Conservation (phyloP, 176 grass and related monocot genomes). For the Eragrostis nindensis region DNA sequence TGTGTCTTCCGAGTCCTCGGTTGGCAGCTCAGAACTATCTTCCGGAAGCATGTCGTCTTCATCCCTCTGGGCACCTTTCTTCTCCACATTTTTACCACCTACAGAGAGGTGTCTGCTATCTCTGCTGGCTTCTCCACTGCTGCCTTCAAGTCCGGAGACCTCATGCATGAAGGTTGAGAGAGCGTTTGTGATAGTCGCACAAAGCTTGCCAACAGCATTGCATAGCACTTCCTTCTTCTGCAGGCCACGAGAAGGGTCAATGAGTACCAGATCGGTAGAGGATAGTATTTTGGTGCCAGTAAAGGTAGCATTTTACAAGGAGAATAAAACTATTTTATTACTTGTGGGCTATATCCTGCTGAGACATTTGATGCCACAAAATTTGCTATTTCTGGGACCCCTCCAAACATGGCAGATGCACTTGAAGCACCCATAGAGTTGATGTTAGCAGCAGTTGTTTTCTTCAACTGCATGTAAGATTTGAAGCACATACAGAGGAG, state of each 20-base stretch:
- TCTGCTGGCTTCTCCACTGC: background rate
- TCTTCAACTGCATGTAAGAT: too few relatives aligned
- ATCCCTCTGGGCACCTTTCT: background rate
- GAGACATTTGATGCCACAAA: conserved; percentile 25
- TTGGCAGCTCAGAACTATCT: conserved; percentile 30
- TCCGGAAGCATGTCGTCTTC: background rate
- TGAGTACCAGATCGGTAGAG: background rate
- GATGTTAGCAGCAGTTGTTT: too few relatives aligned
- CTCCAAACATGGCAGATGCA: too few relatives aligned
- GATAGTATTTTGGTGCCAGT: background rate
- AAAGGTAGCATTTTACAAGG: background rate
- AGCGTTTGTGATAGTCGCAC: conserved; percentile 36
- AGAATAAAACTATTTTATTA: background rate
- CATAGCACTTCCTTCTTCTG: conserved; percentile 34
- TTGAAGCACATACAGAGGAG: too few relatives aligned
- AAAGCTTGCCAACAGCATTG: too few relatives aligned
- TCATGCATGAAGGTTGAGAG: conserved; percentile 40
- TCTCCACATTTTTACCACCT: conserved; percentile 3
- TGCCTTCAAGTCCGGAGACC: conserved; percentile 34
- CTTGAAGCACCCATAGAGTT: too few relatives aligned
- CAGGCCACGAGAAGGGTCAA: background rate
- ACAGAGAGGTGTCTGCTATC: background rate
- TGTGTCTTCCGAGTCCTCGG: conserved; percentile 16
- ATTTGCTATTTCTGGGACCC: conserved; percentile 37
- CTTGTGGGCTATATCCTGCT: conserved; percentile 9